Evolutionary conservation across 495 filamentous ascomycete species (phyloP).

Genomic region (Lichina pygmaea): DNA sequence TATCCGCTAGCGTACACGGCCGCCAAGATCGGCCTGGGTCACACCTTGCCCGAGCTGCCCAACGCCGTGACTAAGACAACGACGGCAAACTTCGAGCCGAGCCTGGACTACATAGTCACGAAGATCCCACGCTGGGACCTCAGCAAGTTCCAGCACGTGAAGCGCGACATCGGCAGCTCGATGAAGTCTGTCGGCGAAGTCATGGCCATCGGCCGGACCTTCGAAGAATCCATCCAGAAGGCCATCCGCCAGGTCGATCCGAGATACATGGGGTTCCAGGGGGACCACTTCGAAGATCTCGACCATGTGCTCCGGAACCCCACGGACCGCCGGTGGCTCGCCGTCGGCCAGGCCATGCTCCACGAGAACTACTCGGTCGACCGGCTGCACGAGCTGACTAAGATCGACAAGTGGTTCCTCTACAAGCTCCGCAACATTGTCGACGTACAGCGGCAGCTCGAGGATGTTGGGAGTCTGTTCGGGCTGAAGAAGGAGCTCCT

Average conservation of each 20-base stretch:
- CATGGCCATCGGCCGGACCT: conserved; percentile 95
- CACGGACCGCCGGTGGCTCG: conserved; percentile 85
- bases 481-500: conserved; percentile 70
- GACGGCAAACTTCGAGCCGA: conserved; percentile 95
- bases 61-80: conserved; percentile 97
- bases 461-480: conserved; percentile 65
- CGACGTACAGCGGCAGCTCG: conserved; percentile 61
- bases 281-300: conserved; percentile 75
- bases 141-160: conserved; percentile 95
- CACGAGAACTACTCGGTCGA: conserved; percentile 89
- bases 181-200: conserved; percentile 98
- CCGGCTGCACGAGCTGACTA: conserved; percentile 69
- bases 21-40: conserved; percentile 86
- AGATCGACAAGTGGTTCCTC: conserved; percentile 93
- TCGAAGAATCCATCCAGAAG: conserved; percentile 98
- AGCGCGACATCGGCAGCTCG: conserved; percentile 83
- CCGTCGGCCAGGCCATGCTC: conserved; percentile 91
- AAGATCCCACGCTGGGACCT: conserved; percentile 97
- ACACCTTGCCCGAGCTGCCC: conserved; percentile 80
- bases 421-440: conserved; percentile 95
- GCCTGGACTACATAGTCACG: conserved; percentile 88
- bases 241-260: conserved; percentile 92
- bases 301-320: conserved; percentile 78
- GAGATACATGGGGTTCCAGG: conserved; percentile 76
- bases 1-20: conserved; percentile 93